Evolutionary conservation across 2,329 filamentous ascomycete species (phyloP).

Genomic region (Neonectria punicea): DNA sequence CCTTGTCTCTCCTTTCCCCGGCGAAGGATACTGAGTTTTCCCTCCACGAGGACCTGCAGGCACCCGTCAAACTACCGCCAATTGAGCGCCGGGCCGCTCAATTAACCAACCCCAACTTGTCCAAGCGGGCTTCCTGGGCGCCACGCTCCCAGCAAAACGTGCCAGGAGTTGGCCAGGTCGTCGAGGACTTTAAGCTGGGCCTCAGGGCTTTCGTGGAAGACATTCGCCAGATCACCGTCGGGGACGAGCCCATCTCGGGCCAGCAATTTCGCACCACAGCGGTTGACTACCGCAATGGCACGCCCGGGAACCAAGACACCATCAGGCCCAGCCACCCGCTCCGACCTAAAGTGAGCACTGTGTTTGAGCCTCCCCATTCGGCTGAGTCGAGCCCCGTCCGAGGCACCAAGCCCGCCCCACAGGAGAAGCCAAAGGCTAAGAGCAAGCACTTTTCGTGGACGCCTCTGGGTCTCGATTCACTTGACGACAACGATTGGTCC

Average conservation of each 20-base stretch:
- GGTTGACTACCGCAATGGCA: conserved; percentile 36
- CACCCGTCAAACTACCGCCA: conserved; percentile 40
- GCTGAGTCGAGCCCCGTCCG: conserved; percentile 47
- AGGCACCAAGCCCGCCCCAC: conserved; percentile 42
- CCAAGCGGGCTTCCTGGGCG: conserved; percentile 70
- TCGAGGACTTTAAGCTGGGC: conserved; percentile 88
- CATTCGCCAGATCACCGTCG: conserved; percentile 92
- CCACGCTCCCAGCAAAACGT: conserved; percentile 59
- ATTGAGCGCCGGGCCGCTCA: conserved; percentile 48
- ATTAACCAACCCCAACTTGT: conserved; percentile 52
- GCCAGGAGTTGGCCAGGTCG: conserved; percentile 76
- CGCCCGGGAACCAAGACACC: conserved; percentile 55
- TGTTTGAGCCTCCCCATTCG: conserved; percentile 52
- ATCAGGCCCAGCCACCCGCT: conserved; percentile 56
- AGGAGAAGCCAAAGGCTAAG: conserved; percentile 54
- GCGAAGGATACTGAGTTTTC: conserved; percentile 59
- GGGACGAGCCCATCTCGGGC: conserved; percentile 84
- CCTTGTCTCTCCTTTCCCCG: conserved; percentile 85
- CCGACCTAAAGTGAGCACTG: conserved; percentile 55
- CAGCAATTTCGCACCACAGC: conserved; percentile 37
- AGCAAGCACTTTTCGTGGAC: conserved; percentile 70
- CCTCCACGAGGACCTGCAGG: conserved; percentile 52
- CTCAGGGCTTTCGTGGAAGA: conserved; percentile 97
- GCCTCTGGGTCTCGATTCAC: conserved; percentile 64
- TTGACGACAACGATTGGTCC: conserved; percentile 72